phyloP scores from a whole-genome alignment of 495 filamentous ascomycete species.

The Neurospora sp. region DNA sequence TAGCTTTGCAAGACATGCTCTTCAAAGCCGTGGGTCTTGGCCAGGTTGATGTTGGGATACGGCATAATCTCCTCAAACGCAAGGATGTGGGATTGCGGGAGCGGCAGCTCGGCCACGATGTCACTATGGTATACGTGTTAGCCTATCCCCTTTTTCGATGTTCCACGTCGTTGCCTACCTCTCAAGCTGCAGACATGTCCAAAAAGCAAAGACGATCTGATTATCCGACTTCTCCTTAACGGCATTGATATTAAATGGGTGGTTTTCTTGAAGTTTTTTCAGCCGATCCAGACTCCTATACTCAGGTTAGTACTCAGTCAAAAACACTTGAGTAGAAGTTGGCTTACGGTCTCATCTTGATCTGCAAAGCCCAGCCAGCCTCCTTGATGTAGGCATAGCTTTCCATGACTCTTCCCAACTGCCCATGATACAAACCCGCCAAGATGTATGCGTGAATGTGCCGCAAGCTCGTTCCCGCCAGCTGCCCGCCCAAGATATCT shows the following conservation, averaged over 20 bases:
- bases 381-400: slow-evolving; percentile 81
- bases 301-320: background rate
- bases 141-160: background rate
- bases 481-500: slow-evolving; percentile 73
- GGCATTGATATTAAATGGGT: slow-evolving; percentile 9
- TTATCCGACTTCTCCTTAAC: slow-evolving; percentile 36
- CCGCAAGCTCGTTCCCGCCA: slow-evolving; percentile 64
- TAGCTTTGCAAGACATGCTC: slow-evolving; percentile 66
- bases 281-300: slow-evolving; percentile 34
- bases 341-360: slow-evolving; percentile 68
- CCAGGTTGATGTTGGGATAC: slow-evolving; percentile 44
- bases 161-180: slow-evolving; percentile 42
- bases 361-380: slow-evolving; percentile 65
- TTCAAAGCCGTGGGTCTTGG: slow-evolving; percentile 31
- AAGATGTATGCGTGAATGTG: slow-evolving; percentile 82
- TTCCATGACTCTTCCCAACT: slow-evolving; percentile 77
- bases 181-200: slow-evolving; percentile 91
- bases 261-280: slow-evolving; percentile 22
- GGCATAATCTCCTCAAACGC: slow-evolving; percentile 58
- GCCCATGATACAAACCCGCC: slow-evolving; percentile 80
- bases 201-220: slow-evolving; percentile 69
- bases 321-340: background rate
- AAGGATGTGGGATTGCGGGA: slow-evolving; percentile 70
- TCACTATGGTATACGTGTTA: slow-evolving; percentile 45
- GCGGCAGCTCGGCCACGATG: slow-evolving; percentile 79